These are phyloP conservation scores for Kwoniella sp. DNA, from an alignment of 768 basidiomycete species.

Conservation along the genomic window DNA sequence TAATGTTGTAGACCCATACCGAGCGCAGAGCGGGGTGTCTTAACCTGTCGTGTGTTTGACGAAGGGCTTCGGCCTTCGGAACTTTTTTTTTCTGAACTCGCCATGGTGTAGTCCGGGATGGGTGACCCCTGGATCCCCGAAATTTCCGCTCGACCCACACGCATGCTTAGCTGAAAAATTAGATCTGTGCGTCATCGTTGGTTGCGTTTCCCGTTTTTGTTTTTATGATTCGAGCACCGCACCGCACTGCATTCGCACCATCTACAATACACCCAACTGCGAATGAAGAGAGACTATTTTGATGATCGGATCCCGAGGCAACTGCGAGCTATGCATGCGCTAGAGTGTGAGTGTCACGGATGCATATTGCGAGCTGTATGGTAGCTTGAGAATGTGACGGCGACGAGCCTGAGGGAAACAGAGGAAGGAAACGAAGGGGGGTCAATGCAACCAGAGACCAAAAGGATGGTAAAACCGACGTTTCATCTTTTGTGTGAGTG, in stretches of 20 bases:
- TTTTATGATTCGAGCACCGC: not conserved
- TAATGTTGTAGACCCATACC: no score
- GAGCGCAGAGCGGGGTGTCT: no score
- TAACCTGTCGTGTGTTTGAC: no score
- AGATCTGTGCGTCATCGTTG: constrained; percentile 3
- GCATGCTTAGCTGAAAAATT: not conserved
- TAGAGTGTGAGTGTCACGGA: no score
- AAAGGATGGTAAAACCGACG: not conserved
- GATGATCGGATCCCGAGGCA: no score
- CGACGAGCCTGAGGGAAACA: no score
- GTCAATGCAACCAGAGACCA: not conserved
- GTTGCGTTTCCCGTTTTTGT: not conserved
- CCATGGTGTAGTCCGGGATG: no score
- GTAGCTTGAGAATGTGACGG: no score
- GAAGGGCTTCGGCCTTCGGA: not conserved
- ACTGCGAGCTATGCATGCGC: no score
- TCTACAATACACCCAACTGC: not conserved
- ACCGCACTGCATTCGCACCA: not conserved
- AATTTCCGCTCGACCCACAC: not conserved
- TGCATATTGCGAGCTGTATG: no score
- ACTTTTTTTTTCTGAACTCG: not conserved
- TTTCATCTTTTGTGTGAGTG: not conserved
- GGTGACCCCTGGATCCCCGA: not conserved
- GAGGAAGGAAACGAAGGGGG: not conserved
- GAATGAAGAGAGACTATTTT: not conserved